phyloP scores from a whole-genome alignment of 78 protist genomes.

The Chrysochromulina parva region DNA sequence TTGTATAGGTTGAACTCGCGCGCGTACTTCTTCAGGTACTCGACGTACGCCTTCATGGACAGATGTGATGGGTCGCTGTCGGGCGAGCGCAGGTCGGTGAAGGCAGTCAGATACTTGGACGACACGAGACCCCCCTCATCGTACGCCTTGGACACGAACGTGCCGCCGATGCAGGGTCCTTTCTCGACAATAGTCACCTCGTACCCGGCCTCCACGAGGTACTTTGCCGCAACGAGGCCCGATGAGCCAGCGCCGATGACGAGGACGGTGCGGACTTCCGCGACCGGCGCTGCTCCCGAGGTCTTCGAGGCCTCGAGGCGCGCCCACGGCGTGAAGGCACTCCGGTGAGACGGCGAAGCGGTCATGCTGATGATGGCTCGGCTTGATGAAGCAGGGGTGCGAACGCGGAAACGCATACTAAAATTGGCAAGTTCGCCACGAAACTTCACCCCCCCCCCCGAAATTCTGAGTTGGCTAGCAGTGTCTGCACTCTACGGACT shows the following conservation, averaged over 20 bases:
- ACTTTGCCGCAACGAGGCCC: constrained; percentile 35
- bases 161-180: background rate
- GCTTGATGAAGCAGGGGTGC: too few relatives aligned
- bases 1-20: background rate
- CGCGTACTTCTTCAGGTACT: constrained; percentile 5
- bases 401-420: too few relatives aligned
- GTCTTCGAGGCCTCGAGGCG: background rate
- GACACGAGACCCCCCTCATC: constrained; percentile 43
- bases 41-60: background rate
- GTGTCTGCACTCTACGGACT: too few relatives aligned
- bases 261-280: background rate
- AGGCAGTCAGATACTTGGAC: constrained; percentile 34
- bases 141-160: constrained; percentile 19
- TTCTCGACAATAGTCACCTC: background rate
- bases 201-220: background rate
- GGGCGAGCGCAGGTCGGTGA: constrained; percentile 44
- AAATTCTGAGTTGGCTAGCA: too few relatives aligned
- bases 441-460: too few relatives aligned
- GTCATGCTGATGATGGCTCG: too few relatives aligned
- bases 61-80: background rate
- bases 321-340: background rate
- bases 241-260: constrained; percentile 38
- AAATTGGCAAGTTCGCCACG: too few relatives aligned
- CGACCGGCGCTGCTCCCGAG: background rate
- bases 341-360: too few relatives aligned